Base-by-base conservation (phyloP, 73 alveolate genomes). In the Durusdinium trenchii region DNA sequence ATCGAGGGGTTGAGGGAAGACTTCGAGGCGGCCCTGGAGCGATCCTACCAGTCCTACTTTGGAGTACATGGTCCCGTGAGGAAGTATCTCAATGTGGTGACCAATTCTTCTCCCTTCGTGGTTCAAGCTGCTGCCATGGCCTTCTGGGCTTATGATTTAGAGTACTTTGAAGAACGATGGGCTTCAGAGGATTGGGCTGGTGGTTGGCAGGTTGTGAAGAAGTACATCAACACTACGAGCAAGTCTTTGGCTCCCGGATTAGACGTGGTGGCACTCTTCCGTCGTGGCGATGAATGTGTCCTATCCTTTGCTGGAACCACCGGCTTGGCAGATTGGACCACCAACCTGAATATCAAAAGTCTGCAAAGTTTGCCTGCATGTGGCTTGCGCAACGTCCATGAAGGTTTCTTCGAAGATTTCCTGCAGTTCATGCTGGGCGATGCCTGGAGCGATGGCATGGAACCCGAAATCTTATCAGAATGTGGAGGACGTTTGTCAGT, bases 251-350 rank as follows among this genome's bases (percentile, higher is more conserved):
- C 85, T 91, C 90, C 84, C 14, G 98, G 98, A 2, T 30, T 47
- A 57, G 98, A 91, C 43, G 98, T 91, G n/a, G 98, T 91, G 79
- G 87, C 76, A 28, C 98, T 91, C 16, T 43, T 91, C 43, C 90
- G 90, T 45, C 84, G 85, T 30, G 60, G 46, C 32, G 51, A 71
- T 32, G 81, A 48, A 54, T 91, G 98, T 48, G 90, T 52, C 57
- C 67, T 91, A 35, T 67, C 98, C 38, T 91, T 91, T 52, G 81
- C 98, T 18, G 98, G 98, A 38, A 91, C 98, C 54, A 76, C 84
- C 36, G 98, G 98, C 10, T 52, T 91, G 78, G 98, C 98, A 36
- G 98, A 91, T 48, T 91, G 98, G 98, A 67, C 79, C 90, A 91
- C 98, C 0, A 91, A 91, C 62, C 45, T 91, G 76, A 91, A 91